phyloP scores from a whole-genome alignment of 495 filamentous ascomycete species.

The Neurospora discreta region DNA sequence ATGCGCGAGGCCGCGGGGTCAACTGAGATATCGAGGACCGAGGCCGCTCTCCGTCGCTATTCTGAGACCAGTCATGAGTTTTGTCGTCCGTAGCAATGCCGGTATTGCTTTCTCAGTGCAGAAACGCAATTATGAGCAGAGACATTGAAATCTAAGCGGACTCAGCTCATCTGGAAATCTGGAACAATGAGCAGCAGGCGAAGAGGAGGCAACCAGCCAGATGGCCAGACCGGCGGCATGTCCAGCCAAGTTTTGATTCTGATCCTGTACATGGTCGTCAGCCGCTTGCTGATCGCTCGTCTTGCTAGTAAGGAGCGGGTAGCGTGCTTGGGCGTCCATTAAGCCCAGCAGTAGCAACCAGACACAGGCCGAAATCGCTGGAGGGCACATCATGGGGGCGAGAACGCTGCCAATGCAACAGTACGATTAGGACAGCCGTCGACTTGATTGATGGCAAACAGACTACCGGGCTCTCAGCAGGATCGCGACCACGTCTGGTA shows the following conservation, averaged over 20 bases:
- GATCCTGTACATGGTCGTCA: background rate
- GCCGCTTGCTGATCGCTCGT: background rate
- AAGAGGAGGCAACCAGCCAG: background rate
- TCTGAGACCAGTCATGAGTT: background rate
- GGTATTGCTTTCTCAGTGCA: background rate
- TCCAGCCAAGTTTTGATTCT: background rate
- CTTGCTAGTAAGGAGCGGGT: background rate
- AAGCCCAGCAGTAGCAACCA: background rate
- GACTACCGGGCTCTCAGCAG: background rate
- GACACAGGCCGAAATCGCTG: background rate
- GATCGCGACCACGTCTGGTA: background rate
- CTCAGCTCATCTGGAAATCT: background rate
- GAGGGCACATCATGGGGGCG: background rate
- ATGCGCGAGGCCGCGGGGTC: background rate
- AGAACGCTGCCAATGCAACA: background rate
- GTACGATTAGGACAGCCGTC: background rate
- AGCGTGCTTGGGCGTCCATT: background rate
- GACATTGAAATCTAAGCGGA: background rate
- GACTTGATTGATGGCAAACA: background rate
- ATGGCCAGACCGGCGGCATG: background rate
- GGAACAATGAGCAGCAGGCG: background rate
- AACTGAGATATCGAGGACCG: background rate
- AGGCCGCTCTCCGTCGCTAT: background rate
- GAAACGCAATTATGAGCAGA: background rate
- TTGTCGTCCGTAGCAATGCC: background rate